Evolutionary conservation across 2,329 filamentous ascomycete genomes (phyloP).

Genomic region (Exophiala xenobiotica): DNA sequence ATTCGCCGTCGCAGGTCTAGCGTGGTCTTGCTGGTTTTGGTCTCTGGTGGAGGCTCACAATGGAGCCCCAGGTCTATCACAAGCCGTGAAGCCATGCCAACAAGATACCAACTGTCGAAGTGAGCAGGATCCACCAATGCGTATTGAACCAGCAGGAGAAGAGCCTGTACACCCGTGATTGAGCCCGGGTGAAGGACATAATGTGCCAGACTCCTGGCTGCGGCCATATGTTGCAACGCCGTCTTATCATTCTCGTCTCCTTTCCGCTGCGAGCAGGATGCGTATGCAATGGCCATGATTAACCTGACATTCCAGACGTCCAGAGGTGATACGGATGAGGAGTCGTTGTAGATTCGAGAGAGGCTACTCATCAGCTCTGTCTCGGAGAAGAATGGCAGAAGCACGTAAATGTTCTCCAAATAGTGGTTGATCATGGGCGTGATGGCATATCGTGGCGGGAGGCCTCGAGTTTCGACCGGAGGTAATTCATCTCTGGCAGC

Average conservation of each 20-base stretch:
- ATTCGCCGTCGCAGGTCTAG: conserved; percentile 78
- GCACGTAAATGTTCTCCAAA: conserved; percentile 73
- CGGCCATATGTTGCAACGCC: conserved; percentile 60
- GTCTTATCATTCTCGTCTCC: conserved; percentile 64
- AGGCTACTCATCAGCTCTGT: conserved; percentile 73
- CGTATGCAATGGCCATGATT: conserved; percentile 80
- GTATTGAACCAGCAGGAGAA: conserved; percentile 84
- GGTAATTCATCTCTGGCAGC: conserved; percentile 72
- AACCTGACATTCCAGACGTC: conserved; percentile 88
- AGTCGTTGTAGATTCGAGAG: conserved; percentile 74
- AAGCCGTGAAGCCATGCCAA: conserved; percentile 84
- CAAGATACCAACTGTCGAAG: conserved; percentile 91
- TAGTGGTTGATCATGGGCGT: conserved; percentile 76
- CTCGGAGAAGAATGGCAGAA: conserved; percentile 82
- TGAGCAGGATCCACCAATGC: conserved; percentile 85
- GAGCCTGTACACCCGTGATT: conserved; percentile 79
- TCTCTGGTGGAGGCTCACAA: conserved; percentile 77
- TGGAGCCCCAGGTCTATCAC: conserved; percentile 89
- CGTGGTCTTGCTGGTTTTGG: conserved; percentile 64
- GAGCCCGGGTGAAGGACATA: conserved; percentile 82
- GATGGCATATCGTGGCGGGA: conserved; percentile 71
- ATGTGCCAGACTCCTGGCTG: conserved; percentile 75
- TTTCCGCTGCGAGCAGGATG: conserved; percentile 66
- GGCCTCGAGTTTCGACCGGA: conserved; percentile 53
- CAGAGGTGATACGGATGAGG: conserved; percentile 49